Conservation (phyloP, 306 rosid species). For the Crataegus laevigata region DNA sequence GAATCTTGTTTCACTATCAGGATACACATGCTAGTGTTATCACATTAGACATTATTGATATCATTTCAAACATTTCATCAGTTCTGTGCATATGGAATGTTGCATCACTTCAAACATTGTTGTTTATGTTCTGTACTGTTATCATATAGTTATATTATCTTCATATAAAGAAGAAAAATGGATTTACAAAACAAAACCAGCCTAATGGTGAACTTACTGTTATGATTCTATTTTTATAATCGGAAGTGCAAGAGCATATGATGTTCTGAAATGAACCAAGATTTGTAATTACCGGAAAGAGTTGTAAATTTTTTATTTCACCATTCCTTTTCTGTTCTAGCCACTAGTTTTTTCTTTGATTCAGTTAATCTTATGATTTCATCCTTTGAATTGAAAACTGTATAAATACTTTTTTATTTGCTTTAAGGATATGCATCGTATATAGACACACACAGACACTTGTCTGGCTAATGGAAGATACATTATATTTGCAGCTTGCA, state of each 20-base stretch:
- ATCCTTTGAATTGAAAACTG: not conserved
- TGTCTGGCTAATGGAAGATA: constrained; percentile 4
- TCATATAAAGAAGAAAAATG: not conserved
- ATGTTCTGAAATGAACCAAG: not conserved
- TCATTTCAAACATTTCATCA: not conserved
- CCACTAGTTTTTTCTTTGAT: not conserved
- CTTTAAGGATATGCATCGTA: not conserved
- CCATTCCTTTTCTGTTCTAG: not conserved
- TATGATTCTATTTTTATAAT: not conserved
- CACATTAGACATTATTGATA: not conserved
- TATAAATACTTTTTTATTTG: not conserved
- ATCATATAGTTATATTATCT: not conserved
- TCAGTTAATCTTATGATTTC: not conserved
- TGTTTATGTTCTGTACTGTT: not conserved
- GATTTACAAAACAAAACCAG: not conserved
- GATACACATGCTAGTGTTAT: not conserved
- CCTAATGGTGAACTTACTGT: not conserved
- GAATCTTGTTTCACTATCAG: not conserved
- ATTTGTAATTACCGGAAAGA: not conserved
- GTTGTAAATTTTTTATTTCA: not conserved
- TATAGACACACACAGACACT: not conserved
- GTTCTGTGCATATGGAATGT: not conserved
- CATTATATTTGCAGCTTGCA: constrained; percentile 66
- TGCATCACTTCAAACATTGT: not conserved
- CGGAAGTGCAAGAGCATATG: not conserved